phyloP scores from a whole-genome alignment of 805 yeast species.

The Metschnikowia aberdeeniae region DNA sequence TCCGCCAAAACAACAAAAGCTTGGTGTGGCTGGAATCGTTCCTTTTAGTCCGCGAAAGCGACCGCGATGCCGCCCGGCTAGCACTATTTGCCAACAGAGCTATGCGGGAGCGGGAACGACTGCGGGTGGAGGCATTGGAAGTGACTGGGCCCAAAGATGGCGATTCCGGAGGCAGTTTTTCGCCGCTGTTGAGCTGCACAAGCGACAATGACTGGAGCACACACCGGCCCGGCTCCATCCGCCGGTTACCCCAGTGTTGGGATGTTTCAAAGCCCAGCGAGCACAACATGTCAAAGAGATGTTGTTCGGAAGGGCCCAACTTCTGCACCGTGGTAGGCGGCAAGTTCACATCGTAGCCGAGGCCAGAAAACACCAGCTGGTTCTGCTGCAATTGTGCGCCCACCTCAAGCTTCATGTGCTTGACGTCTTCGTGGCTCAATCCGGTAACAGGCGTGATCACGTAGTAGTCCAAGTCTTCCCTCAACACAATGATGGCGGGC shows the following conservation, averaged over 20 bases:
- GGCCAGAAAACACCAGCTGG: slow-evolving; percentile 69
- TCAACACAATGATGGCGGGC: slow-evolving; percentile 85
- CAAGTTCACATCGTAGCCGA: slow-evolving; percentile 48
- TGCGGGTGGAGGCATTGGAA: slow-evolving; percentile 34
- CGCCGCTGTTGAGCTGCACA: slow-evolving; percentile 48
- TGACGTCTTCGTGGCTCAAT: slow-evolving; percentile 54
- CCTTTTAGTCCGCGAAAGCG: slow-evolving; percentile 48
- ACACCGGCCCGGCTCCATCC: slow-evolving; percentile 82
- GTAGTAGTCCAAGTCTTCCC: slow-evolving; percentile 93
- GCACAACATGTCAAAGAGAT: slow-evolving; percentile 90
- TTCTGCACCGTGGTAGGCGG: slow-evolving; percentile 40
- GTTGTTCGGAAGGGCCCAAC: slow-evolving; percentile 89
- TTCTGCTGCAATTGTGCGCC: slow-evolving; percentile 61
- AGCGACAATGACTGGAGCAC: slow-evolving; percentile 81
- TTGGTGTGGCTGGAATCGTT: slow-evolving; percentile 47
- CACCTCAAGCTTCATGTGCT: slow-evolving; percentile 64
- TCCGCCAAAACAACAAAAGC: slow-evolving; percentile 87
- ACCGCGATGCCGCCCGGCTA: slow-evolving; percentile 53
- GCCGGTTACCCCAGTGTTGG: slow-evolving; percentile 83
- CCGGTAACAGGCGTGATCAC: slow-evolving; percentile 74
- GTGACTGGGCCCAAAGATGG: slow-evolving; percentile 43
- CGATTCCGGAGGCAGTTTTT: slow-evolving; percentile 38
- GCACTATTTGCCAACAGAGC: slow-evolving; percentile 56
- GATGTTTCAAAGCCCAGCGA: slow-evolving; percentile 70
- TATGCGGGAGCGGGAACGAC: slow-evolving; percentile 46